These are phyloP conservation scores for Pleurotus pulmonarius DNA, from an alignment of 768 basidiomycete species.

Conservation along the genomic window DNA sequence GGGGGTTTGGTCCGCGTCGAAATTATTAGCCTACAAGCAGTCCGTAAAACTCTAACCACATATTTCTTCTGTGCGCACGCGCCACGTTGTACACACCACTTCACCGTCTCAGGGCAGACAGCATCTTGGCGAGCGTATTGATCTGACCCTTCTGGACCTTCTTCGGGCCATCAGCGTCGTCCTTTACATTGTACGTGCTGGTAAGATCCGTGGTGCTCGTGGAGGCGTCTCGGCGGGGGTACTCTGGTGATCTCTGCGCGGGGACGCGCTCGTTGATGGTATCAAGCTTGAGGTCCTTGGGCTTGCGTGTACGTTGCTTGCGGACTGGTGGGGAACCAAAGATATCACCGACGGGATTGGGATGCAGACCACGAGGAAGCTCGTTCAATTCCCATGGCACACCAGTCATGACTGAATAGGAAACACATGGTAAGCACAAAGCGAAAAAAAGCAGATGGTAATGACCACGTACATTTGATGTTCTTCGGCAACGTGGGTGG, in stretches of 20 bases:
- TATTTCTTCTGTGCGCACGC: background rate
- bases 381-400: slow-evolving; percentile 73
- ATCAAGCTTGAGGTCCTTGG: slow-evolving; percentile 63
- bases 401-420: slow-evolving; percentile 61
- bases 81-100: slow-evolving; percentile 6
- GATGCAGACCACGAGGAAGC: slow-evolving; percentile 62
- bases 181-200: slow-evolving; percentile 32
- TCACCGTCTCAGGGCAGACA: slow-evolving; percentile 74
- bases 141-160: slow-evolving; percentile 91
- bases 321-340: slow-evolving; percentile 59
- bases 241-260: slow-evolving; percentile 40
- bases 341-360: slow-evolving; percentile 58
- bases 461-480: slow-evolving; percentile 67
- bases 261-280: slow-evolving; percentile 60
- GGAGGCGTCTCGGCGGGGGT: slow-evolving; percentile 57
- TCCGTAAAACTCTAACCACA: slow-evolving; percentile 1
- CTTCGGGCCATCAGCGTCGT: slow-evolving; percentile 50
- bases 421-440: slow-evolving; percentile 10
- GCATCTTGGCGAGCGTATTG: slow-evolving; percentile 87
- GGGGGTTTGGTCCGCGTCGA: background rate
- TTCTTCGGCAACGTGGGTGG: slow-evolving; percentile 50
- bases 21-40: background rate
- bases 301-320: slow-evolving; percentile 65
- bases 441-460: slow-evolving; percentile 5
- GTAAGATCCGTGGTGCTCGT: slow-evolving; percentile 74